A percentile compares a stretch with the other conserved stretches of the same genome.
These are phyloP conservation scores for Solanum dulcamara DNA, from an alignment of 257 asterid species.

Conservation along the genomic window DNA sequence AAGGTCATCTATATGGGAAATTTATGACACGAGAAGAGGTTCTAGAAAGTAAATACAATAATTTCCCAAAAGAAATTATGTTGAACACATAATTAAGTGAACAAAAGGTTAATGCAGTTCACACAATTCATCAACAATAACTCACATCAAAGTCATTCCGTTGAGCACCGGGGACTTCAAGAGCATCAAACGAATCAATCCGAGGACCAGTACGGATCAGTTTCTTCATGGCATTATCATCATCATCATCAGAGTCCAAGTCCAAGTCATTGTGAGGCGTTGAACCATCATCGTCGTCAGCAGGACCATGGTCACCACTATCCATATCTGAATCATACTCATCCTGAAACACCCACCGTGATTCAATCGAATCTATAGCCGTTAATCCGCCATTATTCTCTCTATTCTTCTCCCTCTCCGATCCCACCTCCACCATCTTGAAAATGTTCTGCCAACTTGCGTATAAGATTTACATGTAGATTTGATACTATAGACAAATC, in stretches of 20 bases:
- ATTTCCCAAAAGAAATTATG: neutral
- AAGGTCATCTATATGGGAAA: neutral
- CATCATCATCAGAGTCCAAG: conserved; percentile 71
- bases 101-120: neutral
- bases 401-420: conserved; percentile 36
- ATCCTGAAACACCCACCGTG: conserved; percentile 94
- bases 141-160: conserved; percentile 69
- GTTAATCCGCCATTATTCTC: conserved; percentile 39
- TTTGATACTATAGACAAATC: neutral
- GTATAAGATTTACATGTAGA: neutral
- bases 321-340: conserved; percentile 52
- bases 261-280: conserved; percentile 30
- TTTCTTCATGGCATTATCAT: conserved; percentile 36
- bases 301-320: conserved; percentile 24
- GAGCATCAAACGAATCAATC: conserved; percentile 93
- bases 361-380: conserved; percentile 86
- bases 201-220: conserved; percentile 92
- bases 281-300: conserved; percentile 28
- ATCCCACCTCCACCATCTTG: conserved; percentile 70
- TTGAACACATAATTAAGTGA: neutral
- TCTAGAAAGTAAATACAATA: neutral
- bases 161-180: conserved; percentile 89
- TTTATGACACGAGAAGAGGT: neutral
- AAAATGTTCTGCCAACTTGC: neutral
- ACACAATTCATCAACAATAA: neutral